Evolutionary conservation across 192 early-diverging fungal genomes (phyloP), one percentile per base, ranked within the genome.

Genomic region (Chytriomyces hyalinus): DNA sequence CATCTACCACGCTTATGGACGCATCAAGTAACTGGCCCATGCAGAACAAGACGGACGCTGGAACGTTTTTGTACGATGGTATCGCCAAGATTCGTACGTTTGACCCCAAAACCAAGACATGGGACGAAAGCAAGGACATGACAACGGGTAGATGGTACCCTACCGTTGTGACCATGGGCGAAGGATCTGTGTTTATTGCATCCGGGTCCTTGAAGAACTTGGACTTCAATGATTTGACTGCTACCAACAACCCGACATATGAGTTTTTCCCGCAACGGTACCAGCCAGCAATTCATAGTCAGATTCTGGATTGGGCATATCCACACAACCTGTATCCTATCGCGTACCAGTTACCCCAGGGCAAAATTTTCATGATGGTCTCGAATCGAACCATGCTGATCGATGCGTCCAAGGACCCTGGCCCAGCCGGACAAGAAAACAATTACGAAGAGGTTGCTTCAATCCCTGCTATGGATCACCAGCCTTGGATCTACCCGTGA

Each of bases 221-320:
- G 13, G 80, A 77, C 28, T 74, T 79, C 36, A 48, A 77, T 48
- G 66, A 80, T 49, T 28, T 59, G 15, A 48, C 62, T 47, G 67
- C 62, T 48, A 57, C 76, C 26, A 80, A 79, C 73, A 84, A 84
- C 65, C 83, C 83, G 9, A 84, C 83, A 0, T 84, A 84, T 61
- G 83, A 84, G 76, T 84, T 82, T 68, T 80, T 64, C 44, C 83
- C 83, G 10, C 17, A 26, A 62, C 20, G 28, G 36, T 62, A 46
- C 20, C 10, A 45, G 7, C 43, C 20, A 7, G 28, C 17, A 22
- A 62, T 63, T 6, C 22, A 3, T 11, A 62, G 43, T n/a, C n/a
- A n/a, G 13, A 22, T 63, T 43, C 26, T 73, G 0, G 49, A 61
- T 47, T 74, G 72, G 72, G 72, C 72, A 36, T 74, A 63, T 48